phyloP scores from a whole-genome alignment of 1,139 yeast genomes.

The Magnusiomyces suaveolens region DNA sequence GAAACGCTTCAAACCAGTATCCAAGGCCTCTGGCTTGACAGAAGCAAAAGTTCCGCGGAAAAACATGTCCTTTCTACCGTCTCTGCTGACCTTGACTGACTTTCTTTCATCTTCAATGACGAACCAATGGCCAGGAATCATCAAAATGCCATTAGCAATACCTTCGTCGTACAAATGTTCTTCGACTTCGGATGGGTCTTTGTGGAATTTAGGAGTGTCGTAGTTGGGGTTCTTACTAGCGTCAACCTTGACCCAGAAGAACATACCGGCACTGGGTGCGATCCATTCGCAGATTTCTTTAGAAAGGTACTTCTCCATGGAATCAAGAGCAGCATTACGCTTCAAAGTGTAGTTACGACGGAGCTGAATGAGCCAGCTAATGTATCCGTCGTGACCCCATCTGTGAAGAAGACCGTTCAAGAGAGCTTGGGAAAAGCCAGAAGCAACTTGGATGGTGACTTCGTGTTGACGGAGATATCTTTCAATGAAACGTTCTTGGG shows the following conservation, averaged over 20 bases:
- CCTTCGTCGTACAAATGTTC: conserved; percentile 53
- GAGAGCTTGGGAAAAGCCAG: conserved; percentile 71
- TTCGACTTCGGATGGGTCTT: conserved; percentile 57
- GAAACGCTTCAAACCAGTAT: conserved; percentile 52
- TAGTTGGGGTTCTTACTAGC: conserved; percentile 73
- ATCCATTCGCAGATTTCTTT: conserved; percentile 41
- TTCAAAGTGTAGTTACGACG: conserved; percentile 73
- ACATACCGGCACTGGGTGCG: conserved; percentile 84
- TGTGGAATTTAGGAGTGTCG: conserved; percentile 36
- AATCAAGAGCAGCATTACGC: conserved; percentile 68
- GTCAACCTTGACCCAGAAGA: conserved; percentile 69
- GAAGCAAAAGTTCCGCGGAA: conserved; percentile 92
- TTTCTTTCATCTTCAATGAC: conserved; percentile 37
- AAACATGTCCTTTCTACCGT: conserved; percentile 40
- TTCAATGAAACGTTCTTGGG: conserved; percentile 56
- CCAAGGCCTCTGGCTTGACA: conserved; percentile 55
- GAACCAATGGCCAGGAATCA: conserved; percentile 93
- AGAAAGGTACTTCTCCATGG: conserved; percentile 54
- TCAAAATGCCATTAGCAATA: conserved; percentile 54
- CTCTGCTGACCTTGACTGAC: conserved; percentile 39
- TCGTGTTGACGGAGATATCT: conserved; percentile 68
- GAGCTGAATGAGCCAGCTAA: conserved; percentile 82
- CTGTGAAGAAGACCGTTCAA: conserved; percentile 52
- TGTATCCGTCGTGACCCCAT: conserved; percentile 69
- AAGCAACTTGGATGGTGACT: conserved; percentile 70